These are phyloP conservation scores for Oenanthe sinensis DNA, from an alignment of 129 eudicot genomes.

Conservation along the genomic window DNA sequence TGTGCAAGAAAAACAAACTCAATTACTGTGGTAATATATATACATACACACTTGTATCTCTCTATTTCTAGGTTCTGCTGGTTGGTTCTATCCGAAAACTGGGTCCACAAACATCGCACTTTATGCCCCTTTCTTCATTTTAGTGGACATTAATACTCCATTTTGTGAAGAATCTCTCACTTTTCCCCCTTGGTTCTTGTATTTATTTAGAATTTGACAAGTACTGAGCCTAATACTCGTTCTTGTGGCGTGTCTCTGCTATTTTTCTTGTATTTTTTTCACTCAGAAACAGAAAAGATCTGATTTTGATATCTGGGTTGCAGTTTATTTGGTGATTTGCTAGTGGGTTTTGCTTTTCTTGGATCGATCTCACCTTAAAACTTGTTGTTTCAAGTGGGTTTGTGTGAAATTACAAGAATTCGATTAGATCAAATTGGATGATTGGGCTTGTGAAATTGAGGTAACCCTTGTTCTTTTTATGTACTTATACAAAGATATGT, in stretches of 20 bases:
- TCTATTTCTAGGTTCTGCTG: constrained; percentile 7
- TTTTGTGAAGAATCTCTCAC: not conserved
- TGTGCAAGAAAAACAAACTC: not conserved
- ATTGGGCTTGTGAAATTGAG: constrained; percentile 6
- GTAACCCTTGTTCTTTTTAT: not conserved
- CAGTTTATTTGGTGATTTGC: not conserved
- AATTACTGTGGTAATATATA: not conserved
- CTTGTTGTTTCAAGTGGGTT: not conserved
- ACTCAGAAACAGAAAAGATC: not conserved
- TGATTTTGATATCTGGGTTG: not conserved
- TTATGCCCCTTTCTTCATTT: constrained; percentile 11
- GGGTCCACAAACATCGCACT: constrained; percentile 22
- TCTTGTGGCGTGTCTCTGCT: not conserved
- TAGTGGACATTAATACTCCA: not conserved
- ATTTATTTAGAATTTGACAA: not conserved
- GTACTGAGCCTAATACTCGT: not conserved
- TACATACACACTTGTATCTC: not conserved
- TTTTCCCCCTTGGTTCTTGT: not conserved
- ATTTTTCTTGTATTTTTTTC: not conserved
- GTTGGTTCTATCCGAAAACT: constrained; percentile 9
- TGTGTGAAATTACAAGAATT: not conserved
- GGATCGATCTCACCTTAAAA: not conserved
- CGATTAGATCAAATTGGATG: constrained; percentile 6
- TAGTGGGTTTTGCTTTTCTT: constrained; percentile 4
- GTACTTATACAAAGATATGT: not conserved